These are phyloP conservation scores for Penstemon barbatus DNA, from an alignment of 257 asterid genomes.

Conservation along the genomic window DNA sequence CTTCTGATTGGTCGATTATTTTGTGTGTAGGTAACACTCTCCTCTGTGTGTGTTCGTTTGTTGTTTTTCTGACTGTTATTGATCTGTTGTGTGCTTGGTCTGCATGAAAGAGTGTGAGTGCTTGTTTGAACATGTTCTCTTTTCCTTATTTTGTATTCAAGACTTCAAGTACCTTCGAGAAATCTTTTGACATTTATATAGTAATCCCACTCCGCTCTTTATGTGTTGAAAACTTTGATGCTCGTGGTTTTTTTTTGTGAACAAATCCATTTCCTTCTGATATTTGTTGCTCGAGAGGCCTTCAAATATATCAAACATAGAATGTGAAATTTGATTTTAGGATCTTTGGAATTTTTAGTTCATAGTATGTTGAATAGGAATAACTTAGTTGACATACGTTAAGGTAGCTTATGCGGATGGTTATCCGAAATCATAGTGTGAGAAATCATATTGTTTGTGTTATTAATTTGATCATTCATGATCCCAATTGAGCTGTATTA, in stretches of 20 bases:
- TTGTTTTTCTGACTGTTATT: constrained; percentile 5
- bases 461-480: no score
- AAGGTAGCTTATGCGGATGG: no score
- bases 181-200: no score
- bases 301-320: no score
- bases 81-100: constrained; percentile 7
- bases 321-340: no score
- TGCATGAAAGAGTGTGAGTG: constrained; percentile 4
- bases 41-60: constrained; percentile 11
- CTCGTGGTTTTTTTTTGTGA: background rate
- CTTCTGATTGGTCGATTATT: constrained; percentile 82
- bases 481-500: no score
- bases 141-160: background rate
- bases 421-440: no score
- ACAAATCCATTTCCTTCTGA: background rate
- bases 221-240: background rate
- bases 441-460: no score
- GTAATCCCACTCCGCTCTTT: background rate
- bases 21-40: constrained; percentile 67
- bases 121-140: background rate
- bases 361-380: no score
- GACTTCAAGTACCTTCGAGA: background rate
- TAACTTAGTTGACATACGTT: no score
- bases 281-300: no score
- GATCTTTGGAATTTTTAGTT: no score